Conservation (phyloP, 345 rosid genomes). For the Salix suchowensis region DNA sequence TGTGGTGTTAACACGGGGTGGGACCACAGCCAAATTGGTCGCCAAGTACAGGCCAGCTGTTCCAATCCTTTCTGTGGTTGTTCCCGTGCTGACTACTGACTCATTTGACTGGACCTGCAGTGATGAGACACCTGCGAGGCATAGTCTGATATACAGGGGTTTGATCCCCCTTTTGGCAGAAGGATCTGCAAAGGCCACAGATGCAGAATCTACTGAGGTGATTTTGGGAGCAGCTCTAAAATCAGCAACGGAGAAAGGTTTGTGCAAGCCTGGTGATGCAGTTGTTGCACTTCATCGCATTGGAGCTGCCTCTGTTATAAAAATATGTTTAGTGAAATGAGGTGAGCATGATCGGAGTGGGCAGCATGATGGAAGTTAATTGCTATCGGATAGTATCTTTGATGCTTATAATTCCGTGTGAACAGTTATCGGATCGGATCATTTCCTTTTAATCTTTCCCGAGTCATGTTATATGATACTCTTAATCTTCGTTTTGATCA, state of each 20-base stretch:
- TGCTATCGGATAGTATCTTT: background rate
- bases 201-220: conserved; percentile 79
- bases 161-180: conserved; percentile 75
- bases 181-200: conserved; percentile 93
- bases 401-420: background rate
- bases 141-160: conserved; percentile 80
- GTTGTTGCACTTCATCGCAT: conserved; percentile 80
- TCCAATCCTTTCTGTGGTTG: conserved; percentile 84
- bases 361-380: background rate
- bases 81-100: conserved; percentile 77
- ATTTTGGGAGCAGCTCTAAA: conserved; percentile 66
- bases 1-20: conserved; percentile 83
- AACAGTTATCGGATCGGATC: background rate
- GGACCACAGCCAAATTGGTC: conserved; percentile 78
- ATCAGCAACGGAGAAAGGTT: conserved; percentile 56
- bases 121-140: conserved; percentile 89
- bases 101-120: conserved; percentile 86
- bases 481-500: background rate
- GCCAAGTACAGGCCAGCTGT: conserved; percentile 95
- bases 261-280: conserved; percentile 74
- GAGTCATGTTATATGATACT: background rate
- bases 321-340: conserved; percentile 79
- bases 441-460: background rate
- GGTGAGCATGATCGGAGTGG: background rate
- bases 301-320: conserved; percentile 78